phyloP scores from a whole-genome alignment of 352 stramenopile species.

The Phytopythium vexans region DNA sequence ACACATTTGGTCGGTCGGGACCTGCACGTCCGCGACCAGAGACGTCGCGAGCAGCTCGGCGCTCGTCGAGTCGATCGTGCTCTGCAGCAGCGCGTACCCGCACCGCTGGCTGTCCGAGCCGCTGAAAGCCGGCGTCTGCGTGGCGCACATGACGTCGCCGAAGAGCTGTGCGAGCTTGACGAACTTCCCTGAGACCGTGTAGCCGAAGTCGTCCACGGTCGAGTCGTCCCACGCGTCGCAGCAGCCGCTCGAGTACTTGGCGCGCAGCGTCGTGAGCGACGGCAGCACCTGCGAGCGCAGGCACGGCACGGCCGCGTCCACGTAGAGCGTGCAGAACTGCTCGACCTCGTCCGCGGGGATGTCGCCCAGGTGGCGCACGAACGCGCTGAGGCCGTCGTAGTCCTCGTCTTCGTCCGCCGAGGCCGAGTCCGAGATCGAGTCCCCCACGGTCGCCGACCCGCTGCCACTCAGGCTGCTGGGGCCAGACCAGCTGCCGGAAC shows the following conservation, averaged over 20 bases:
- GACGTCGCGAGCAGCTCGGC: conserved; percentile 26
- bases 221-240: conserved; percentile 46
- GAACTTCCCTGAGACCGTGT: conserved; percentile 56
- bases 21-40: conserved; percentile 41
- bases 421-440: background rate
- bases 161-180: conserved; percentile 52
- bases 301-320: conserved; percentile 42
- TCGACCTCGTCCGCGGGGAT: conserved; percentile 37
- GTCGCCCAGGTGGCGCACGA: conserved; percentile 25
- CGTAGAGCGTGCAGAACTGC: conserved; percentile 48
- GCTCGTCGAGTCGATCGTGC: conserved; percentile 15
- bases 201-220: conserved; percentile 42
- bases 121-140: conserved; percentile 38
- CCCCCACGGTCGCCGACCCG: background rate
- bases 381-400: conserved; percentile 18
- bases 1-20: conserved; percentile 55
- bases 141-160: conserved; percentile 47
- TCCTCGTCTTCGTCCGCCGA: conserved; percentile 7
- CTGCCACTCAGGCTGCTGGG: background rate
- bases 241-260: conserved; percentile 44
- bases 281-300: conserved; percentile 49
- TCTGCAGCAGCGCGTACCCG: conserved; percentile 50
- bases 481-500: conserved; percentile 11
- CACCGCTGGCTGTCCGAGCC: conserved; percentile 36
- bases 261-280: conserved; percentile 42